A percentile compares a stretch with the other conserved stretches of the same genome.
phyloP scores from a whole-genome alignment of 2,329 filamentous ascomycete species.

The Diplocarpon mali region DNA sequence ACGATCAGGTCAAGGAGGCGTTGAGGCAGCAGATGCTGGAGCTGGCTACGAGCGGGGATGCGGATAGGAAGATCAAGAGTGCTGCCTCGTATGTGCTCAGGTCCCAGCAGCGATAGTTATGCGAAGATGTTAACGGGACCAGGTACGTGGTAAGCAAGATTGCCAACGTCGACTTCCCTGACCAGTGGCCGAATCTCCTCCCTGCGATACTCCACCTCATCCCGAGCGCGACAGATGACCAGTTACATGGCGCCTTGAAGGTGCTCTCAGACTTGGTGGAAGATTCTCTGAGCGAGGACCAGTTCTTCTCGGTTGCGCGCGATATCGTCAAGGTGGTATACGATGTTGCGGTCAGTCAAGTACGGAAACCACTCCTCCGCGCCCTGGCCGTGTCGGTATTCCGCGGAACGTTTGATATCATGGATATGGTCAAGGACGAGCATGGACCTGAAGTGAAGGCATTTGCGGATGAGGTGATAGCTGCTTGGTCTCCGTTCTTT shows the following conservation, averaged over 20 bases:
- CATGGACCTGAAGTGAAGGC: constrained; percentile 75
- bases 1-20: constrained; percentile 61
- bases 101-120: too few relatives aligned
- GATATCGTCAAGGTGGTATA: constrained; percentile 79
- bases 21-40: constrained; percentile 67
- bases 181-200: constrained; percentile 86
- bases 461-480: constrained; percentile 80
- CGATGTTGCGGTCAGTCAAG: constrained; percentile 66
- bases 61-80: constrained; percentile 76
- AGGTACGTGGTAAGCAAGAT: constrained; percentile 83
- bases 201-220: constrained; percentile 71
- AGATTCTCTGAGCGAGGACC: constrained; percentile 83
- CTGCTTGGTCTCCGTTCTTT: constrained; percentile 85
- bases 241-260: constrained; percentile 80
- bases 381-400: constrained; percentile 86
- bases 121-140: neutral
- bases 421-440: constrained; percentile 94
- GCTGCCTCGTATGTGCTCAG: constrained; percentile 60
- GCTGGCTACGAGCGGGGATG: constrained; percentile 58
- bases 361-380: constrained; percentile 63
- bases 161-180: constrained; percentile 83
- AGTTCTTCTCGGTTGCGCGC: constrained; percentile 83
- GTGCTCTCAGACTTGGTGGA: constrained; percentile 86
- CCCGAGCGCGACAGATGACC: constrained; percentile 60
- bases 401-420: constrained; percentile 80